phyloP scores from a whole-genome alignment of 2,329 filamentous ascomycete species.

The Onygenales sp. region DNA sequence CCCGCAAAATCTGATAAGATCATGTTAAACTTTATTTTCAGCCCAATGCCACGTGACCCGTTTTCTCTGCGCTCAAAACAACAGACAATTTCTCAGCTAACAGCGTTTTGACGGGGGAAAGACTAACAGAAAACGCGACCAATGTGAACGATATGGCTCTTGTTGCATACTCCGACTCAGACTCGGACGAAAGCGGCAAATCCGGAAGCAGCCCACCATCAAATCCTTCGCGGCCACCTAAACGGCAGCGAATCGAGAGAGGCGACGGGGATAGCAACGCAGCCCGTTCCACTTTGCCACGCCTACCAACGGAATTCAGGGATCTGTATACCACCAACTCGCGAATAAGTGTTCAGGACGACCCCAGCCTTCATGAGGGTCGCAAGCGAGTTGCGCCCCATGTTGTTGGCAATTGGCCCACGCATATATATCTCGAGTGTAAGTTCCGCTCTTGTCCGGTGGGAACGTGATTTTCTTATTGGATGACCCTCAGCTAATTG shows the following conservation, averaged over 20 bases:
- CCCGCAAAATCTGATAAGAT: too few relatives aligned
- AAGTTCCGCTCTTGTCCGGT: conserved; percentile 12
- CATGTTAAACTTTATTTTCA: too few relatives aligned
- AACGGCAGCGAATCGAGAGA: conserved; percentile 14
- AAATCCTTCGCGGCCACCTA: conserved; percentile 15
- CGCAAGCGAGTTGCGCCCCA: conserved; percentile 76
- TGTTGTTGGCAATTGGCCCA: conserved; percentile 82
- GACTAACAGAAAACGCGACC: too few relatives aligned
- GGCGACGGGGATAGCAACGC: conserved; percentile 16
- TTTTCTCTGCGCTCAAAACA: too few relatives aligned
- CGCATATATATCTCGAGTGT: conserved; percentile 91
- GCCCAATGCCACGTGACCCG: too few relatives aligned
- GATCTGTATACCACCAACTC: conserved; percentile 81
- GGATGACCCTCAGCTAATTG: conserved; percentile 10
- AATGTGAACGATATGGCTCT: conserved; percentile 42
- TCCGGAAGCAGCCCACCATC: conserved; percentile 6
- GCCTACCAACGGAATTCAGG: conserved; percentile 71
- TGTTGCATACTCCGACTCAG: conserved; percentile 55
- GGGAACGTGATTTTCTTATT: background rate
- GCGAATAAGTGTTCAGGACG: conserved; percentile 67
- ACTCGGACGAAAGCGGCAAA: conserved; percentile 18
- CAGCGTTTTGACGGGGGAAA: too few relatives aligned
- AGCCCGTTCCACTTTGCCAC: conserved; percentile 45
- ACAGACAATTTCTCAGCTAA: too few relatives aligned
- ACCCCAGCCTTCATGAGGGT: conserved; percentile 76